Conservation (phyloP, 176 grass and related monocot genomes). For the Musa troglodytarum region DNA sequence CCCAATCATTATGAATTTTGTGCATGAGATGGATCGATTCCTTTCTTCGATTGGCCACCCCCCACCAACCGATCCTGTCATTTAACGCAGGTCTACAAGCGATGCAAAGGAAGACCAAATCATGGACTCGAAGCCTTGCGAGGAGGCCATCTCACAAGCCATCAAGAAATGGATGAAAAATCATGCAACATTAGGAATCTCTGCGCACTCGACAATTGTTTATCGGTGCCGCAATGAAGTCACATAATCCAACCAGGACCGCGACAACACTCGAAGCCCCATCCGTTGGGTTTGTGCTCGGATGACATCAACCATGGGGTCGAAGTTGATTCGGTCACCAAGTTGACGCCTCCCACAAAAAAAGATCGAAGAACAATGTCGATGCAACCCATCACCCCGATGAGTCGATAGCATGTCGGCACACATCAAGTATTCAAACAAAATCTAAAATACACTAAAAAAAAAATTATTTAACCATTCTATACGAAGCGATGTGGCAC, state of each 20-base stretch:
- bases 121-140: no score
- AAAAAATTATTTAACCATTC: no score
- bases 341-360: neutral
- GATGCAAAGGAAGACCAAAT: no score
- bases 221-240: neutral
- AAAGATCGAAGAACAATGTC: no score
- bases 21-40: neutral
- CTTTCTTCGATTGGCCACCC: neutral
- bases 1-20: neutral
- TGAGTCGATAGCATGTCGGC: no score
- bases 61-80: constrained; percentile 9
- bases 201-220: neutral
- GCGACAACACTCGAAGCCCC: neutral
- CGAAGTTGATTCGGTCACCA: neutral
- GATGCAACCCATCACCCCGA: no score
- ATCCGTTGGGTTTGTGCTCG: no score
- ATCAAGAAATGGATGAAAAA: neutral
- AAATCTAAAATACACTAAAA: no score
- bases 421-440: no score
- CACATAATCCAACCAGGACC: neutral
- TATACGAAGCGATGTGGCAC: no score
- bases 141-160: neutral
- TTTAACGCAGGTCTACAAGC: constrained; percentile 2
- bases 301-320: neutral
- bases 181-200: neutral